Evolutionary conservation across 2,329 filamentous ascomycete species (phyloP), one percentile per base, ranked within the genome.

Genomic region (Pestalotiopsis sp.): DNA sequence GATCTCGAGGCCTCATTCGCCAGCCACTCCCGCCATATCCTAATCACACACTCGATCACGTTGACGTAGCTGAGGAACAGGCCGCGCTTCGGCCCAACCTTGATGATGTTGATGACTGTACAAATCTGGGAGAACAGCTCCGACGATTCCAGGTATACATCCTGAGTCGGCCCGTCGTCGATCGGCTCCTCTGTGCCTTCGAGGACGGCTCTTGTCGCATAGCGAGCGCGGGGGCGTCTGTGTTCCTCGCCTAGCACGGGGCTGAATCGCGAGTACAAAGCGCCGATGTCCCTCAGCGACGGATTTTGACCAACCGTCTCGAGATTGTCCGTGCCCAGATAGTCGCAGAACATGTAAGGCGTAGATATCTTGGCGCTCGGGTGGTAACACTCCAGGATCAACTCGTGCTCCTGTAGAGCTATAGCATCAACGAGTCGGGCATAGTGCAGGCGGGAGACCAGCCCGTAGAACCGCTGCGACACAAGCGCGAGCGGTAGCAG

Each of bases 321-420:
- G n/a, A 93, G 80, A 2, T 86, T 86, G 71, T 90, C 83, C 1
- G 91, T 93, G 38, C 87, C 88, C 12, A 91, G 82, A 71, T 91
- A 91, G 59, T 88, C 84, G 79, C 93, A 95, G 76, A 79, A 78
- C 13, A 94, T 84, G 67, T 90, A 90, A 0, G 92, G 91, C 23
- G 92, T 90, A 4, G 87, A 90, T 64, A 92, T 83, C 78, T 90
- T 91, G 27, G 87, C 89, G 71, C 85, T 88, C 0, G 93, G 93
- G 71, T 92, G 92, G 75, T 92, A 95, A 77, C 92, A 93, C 81
- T 95, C 92, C 57, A 97, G 87, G 49, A 95, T 88, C 52, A 96
- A 80, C 66, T 90, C 87, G 75, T 93, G 88, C 49, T 89, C 86
- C 49, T 86, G 80, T 7, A 91, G 80, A 3, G 86, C 81, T 4